phyloP scores from a whole-genome alignment of 805 yeast genomes.

The Sungouiella thailandica region DNA sequence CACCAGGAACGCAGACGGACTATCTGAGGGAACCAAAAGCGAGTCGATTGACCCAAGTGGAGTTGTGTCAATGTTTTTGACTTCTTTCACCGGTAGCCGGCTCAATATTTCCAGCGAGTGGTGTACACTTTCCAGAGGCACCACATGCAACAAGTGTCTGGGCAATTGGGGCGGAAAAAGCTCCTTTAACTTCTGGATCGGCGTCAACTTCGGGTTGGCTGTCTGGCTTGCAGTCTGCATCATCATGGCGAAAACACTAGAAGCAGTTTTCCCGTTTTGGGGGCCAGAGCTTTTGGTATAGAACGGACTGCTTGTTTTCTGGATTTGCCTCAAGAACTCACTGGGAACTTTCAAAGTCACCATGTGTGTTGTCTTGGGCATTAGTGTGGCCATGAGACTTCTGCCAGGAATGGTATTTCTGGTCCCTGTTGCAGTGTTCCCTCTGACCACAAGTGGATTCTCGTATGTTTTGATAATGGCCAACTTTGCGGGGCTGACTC shows the following conservation, averaged over 20 bases:
- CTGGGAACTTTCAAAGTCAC: slow-evolving; percentile 12
- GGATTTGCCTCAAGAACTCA: slow-evolving; percentile 5
- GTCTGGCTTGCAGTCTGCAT: slow-evolving; percentile 28
- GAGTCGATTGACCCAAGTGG: no score
- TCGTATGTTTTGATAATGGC: slow-evolving; percentile 21
- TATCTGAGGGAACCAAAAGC: no score
- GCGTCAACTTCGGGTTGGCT: slow-evolving; percentile 22
- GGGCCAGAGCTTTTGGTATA: slow-evolving; percentile 11
- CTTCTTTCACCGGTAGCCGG: no score
- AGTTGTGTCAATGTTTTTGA: no score
- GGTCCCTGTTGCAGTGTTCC: slow-evolving; percentile 9
- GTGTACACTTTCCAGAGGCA: slow-evolving; percentile 9
- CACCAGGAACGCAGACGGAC: no score
- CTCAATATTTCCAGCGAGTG: no score
- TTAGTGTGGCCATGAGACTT: slow-evolving; percentile 7
- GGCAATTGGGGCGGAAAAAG: slow-evolving; percentile 28
- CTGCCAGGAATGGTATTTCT: no score
- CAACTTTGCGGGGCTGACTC: slow-evolving; percentile 20
- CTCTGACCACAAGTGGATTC: slow-evolving; percentile 27
- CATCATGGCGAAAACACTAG: slow-evolving; percentile 34
- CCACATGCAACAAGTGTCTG: slow-evolving; percentile 30
- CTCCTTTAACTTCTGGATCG: slow-evolving; percentile 27
- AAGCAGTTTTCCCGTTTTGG: slow-evolving; percentile 9
- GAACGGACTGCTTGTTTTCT: slow-evolving; percentile 10
- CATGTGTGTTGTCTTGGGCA: slow-evolving; percentile 5